Percentiles rank a stretch among this genome's conserved stretches.
Conservation (phyloP, 805 yeast genomes). For the Tetrapisispora namnaoensis region DNA sequence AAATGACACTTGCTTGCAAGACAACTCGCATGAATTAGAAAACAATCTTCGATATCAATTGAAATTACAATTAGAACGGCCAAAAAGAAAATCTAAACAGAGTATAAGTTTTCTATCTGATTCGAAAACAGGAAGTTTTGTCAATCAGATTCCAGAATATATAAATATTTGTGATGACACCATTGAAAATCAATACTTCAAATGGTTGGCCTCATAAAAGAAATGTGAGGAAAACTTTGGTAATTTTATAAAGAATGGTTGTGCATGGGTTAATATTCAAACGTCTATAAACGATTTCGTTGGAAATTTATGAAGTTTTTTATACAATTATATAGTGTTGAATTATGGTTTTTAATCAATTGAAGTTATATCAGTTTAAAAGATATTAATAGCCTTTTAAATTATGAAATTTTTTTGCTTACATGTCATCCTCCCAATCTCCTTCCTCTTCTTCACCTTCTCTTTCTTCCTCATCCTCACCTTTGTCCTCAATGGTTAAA, state of each 20-base stretch:
- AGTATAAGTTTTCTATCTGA: constrained; percentile 21
- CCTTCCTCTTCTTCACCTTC: constrained; percentile 35
- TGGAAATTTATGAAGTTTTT: neutral
- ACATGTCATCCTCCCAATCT: constrained; percentile 4
- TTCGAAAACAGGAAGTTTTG: constrained; percentile 20
- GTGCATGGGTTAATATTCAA: neutral
- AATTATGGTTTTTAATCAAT: neutral
- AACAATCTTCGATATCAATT: neutral
- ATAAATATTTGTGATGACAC: constrained; percentile 19
- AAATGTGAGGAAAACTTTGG: neutral
- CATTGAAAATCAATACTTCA: constrained; percentile 14
- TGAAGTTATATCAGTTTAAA: neutral
- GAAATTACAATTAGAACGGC: constrained; percentile 7
- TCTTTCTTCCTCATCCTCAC: constrained; percentile 51
- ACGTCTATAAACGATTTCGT: neutral
- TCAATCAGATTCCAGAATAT: constrained; percentile 11
- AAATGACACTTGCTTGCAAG: neutral
- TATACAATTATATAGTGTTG: neutral
- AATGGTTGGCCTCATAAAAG: constrained; percentile 7
- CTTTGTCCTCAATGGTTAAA: constrained; percentile 54
- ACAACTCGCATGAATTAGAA: no score
- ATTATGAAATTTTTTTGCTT: neutral
- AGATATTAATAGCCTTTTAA: neutral
- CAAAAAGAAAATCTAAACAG: constrained; percentile 21
- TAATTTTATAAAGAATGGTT: neutral